Evolutionary conservation across 495 filamentous ascomycete genomes (phyloP).

Genomic region (Aspergillus leporis): DNA sequence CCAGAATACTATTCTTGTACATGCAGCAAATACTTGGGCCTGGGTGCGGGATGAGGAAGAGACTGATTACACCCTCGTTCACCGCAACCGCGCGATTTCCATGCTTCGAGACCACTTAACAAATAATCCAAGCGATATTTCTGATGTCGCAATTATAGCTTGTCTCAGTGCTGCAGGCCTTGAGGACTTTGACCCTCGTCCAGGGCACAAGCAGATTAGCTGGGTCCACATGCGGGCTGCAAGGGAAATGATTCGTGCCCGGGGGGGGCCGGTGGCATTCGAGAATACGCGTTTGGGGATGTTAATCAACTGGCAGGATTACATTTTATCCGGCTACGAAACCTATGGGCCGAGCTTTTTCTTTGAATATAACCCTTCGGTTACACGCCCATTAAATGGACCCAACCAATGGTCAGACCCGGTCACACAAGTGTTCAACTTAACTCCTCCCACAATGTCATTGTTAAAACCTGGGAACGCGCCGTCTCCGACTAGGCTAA

Average conservation of each 20-base stretch:
- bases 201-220: constrained; percentile 37
- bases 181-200: constrained; percentile 43
- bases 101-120: constrained; percentile 36
- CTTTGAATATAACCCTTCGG: constrained; percentile 24
- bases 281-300: constrained; percentile 39
- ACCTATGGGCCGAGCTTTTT: constrained; percentile 34
- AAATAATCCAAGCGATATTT: constrained; percentile 31
- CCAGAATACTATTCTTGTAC: constrained; percentile 39
- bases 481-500: constrained; percentile 10
- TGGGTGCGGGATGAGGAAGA: constrained; percentile 38
- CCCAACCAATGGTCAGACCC: constrained; percentile 1
- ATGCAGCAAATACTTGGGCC: constrained; percentile 41
- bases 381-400: constrained; percentile 1
- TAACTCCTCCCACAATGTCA: constrained; percentile 25
- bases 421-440: background rate
- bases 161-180: constrained; percentile 43
- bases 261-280: constrained; percentile 40
- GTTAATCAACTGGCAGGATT: constrained; percentile 48
- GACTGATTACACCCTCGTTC: constrained; percentile 27
- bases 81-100: constrained; percentile 31
- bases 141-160: constrained; percentile 40
- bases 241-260: constrained; percentile 38
- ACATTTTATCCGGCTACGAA: constrained; percentile 43
- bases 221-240: constrained; percentile 44
- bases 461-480: constrained; percentile 7